These are phyloP conservation scores for Paraphysoderma sedebokerense DNA, from an alignment of 371 early-diverging fungal genomes.

Conservation along the genomic window DNA sequence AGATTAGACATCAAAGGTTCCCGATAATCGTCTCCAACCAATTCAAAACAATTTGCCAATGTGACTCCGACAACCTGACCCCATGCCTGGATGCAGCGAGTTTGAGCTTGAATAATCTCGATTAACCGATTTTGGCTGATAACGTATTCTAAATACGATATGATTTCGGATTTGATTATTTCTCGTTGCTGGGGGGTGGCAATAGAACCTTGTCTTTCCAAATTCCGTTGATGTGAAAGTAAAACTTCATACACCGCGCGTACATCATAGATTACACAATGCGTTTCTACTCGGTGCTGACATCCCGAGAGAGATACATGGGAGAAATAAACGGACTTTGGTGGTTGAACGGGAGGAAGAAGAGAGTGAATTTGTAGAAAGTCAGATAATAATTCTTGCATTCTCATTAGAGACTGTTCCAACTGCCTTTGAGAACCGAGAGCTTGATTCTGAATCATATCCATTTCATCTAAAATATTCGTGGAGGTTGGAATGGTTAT, in stretches of 20 bases:
- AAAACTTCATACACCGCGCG: slow-evolving; percentile 34
- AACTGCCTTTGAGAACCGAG: too few species aligned
- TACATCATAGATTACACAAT: slow-evolving; percentile 42
- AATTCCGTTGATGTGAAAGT: slow-evolving; percentile 16
- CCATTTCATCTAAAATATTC: too few species aligned
- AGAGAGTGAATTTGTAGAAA: too few species aligned
- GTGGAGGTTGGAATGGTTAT: too few species aligned
- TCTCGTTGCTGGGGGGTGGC: slow-evolving; percentile 17
- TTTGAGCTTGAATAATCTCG: slow-evolving; percentile 38
- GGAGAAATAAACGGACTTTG: slow-evolving; percentile 20
- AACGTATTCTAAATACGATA: slow-evolving; percentile 26
- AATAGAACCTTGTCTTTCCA: slow-evolving; percentile 26
- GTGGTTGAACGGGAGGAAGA: too few species aligned
- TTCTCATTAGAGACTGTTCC: too few species aligned
- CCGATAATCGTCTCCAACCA: slow-evolving; percentile 9
- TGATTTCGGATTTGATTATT: slow-evolving; percentile 27
- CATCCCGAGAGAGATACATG: slow-evolving; percentile 18
- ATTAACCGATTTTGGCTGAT: slow-evolving; percentile 43
- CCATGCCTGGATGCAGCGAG: slow-evolving; percentile 56
- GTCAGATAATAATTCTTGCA: too few species aligned
- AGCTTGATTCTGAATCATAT: too few species aligned
- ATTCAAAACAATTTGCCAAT: slow-evolving; percentile 35
- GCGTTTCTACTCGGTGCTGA: slow-evolving; percentile 31
- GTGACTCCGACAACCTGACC: slow-evolving; percentile 55
- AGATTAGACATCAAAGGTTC: too few species aligned